These are phyloP conservation scores for Neurospora sublineolata DNA, from an alignment of 495 filamentous ascomycete species.

Conservation along the genomic window DNA sequence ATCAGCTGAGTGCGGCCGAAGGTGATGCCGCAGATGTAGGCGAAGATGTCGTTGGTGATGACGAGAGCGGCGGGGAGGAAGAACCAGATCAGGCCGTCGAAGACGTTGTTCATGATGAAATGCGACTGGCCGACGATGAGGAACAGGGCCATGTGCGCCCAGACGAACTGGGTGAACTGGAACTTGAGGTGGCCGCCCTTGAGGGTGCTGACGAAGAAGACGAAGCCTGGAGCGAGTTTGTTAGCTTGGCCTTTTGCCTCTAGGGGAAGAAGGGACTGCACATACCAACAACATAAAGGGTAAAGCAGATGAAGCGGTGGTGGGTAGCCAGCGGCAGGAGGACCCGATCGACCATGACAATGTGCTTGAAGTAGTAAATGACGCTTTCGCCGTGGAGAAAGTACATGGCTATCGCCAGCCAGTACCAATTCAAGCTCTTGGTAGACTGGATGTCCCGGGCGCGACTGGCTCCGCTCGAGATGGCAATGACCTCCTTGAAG, in stretches of 20 bases:
- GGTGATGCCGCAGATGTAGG: slow-evolving; percentile 93
- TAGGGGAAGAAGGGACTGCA: background rate
- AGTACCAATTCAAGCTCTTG: slow-evolving; percentile 97
- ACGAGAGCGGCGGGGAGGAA: slow-evolving; percentile 92
- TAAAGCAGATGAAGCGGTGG: slow-evolving; percentile 97
- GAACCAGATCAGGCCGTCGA: slow-evolving; percentile 99
- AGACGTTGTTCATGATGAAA: slow-evolving; percentile 99
- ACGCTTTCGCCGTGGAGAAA: slow-evolving; percentile 97
- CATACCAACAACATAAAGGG: slow-evolving; percentile 91
- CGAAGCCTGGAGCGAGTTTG: slow-evolving; percentile 56
- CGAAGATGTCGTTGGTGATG: slow-evolving; percentile 98
- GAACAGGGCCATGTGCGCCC: slow-evolving; percentile 99
- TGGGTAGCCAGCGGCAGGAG: slow-evolving; percentile 89
- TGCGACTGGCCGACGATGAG: slow-evolving; percentile 96
- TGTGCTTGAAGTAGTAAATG: slow-evolving; percentile 99
- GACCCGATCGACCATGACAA: slow-evolving; percentile 88
- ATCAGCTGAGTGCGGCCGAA: slow-evolving; percentile 96
- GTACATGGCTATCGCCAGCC: slow-evolving; percentile 96
- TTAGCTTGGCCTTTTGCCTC: slow-evolving; percentile 3
- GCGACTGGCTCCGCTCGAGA: slow-evolving; percentile 84
- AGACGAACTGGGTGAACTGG: slow-evolving; percentile 98
- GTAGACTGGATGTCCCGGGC: slow-evolving; percentile 88
- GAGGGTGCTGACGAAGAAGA: slow-evolving; percentile 95
- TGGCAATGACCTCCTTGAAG: slow-evolving; percentile 99
- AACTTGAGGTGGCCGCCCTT: slow-evolving; percentile 93